Evolutionary conservation across 164 flowering plant genomes (phyloP), one percentile per base, ranked within the genome.

Genomic region (Saururus chinensis): DNA sequence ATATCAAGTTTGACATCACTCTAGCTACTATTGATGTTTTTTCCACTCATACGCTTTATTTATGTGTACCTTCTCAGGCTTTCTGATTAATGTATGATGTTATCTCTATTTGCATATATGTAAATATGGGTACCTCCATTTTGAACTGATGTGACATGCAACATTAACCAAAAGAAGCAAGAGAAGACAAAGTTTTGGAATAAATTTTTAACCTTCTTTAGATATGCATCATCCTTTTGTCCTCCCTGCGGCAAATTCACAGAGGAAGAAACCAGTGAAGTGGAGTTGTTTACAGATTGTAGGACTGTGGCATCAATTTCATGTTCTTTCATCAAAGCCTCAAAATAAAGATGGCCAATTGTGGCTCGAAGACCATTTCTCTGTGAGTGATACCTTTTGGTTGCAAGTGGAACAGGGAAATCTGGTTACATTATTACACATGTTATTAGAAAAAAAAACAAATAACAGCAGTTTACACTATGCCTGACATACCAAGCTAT

Each of bases 391-490:
- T 82, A 87, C 26, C 83, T 73, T 71, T 85, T 87, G 63, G 89
- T 85, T 60, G 89, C 89, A 69, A 89, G 89, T 16, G 97, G 97
- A 57, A 64, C 74, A 51, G 95, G 89, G 64, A 68, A 56, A 82
- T 67, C 92, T 87, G 82, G 59, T 64, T 57, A 52, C 41, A 40
- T 60, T 41, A 19, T 25, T 57, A 9, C 19, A 65, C 24, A 63
- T 19, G 17, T 45, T 45, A 12, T 12, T 45, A 45, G 2, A 8
- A 45, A 12, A 9, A 45, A 12, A 30, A 30, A 2, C 37, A 30
- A 30, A 30, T 30, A 30, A 30, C 37, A 30, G 6, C 37, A 30
- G 37, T 30, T 30, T 6, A 30, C 37, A 30, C 6, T 30, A 30
- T 30, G 37, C 49, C 14, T 45, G 14, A 45, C 14, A 45, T 45